Percentiles rank a stretch among this genome's conserved stretches.
Evolutionary conservation across 2,329 filamentous ascomycete genomes (phyloP).

Genomic region (Penicillium vulpinum): DNA sequence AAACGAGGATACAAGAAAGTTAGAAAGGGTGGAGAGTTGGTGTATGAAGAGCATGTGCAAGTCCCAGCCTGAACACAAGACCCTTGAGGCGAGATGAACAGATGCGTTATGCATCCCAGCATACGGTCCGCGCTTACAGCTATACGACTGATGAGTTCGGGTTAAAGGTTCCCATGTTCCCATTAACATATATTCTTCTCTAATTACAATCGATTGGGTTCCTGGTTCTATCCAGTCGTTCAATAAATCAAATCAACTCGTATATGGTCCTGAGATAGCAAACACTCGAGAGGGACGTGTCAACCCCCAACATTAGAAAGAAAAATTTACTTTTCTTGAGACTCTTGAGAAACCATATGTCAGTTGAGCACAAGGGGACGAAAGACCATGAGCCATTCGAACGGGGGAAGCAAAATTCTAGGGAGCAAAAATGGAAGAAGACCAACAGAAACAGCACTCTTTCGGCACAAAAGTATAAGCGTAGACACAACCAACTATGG

Average conservation of each 20-base stretch:
- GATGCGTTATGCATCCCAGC: neutral
- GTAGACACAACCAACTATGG: conserved; percentile 22
- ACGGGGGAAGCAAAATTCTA: neutral
- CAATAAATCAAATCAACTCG: neutral
- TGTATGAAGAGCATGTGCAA: neutral
- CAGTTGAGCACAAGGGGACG: neutral
- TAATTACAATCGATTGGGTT: neutral
- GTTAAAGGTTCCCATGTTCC: neutral
- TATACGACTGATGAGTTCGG: neutral
- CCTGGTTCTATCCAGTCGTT: neutral
- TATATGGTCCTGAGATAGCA: neutral
- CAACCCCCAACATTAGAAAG: neutral
- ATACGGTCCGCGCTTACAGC: neutral
- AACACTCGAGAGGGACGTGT: neutral
- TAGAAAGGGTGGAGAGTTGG: neutral
- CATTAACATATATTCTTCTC: neutral
- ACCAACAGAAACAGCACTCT: conserved; percentile 9
- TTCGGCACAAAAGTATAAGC: conserved; percentile 12
- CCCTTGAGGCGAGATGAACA: neutral
- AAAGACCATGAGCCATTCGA: neutral
- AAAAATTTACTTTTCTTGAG: conserved; percentile 1
- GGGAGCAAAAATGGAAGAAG: neutral
- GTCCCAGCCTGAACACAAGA: neutral
- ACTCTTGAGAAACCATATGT: neutral
- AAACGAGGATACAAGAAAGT: neutral